Evolutionary conservation across 805 yeast species (phyloP).

Genomic region (Starmerella riodocensis): DNA sequence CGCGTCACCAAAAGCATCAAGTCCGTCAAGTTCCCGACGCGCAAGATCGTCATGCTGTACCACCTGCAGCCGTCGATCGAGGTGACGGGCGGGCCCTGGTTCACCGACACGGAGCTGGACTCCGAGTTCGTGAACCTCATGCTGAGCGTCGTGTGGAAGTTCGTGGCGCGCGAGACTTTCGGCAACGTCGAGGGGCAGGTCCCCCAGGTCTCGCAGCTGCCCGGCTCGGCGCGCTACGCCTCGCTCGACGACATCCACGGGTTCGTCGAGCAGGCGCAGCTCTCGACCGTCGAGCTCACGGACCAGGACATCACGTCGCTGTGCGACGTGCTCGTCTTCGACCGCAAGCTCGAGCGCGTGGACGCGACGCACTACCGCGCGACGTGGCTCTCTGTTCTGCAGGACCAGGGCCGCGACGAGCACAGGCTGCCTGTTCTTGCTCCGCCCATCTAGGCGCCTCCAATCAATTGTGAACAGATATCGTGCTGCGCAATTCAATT

Average conservation of each 20-base stretch:
- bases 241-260: conserved; percentile 60
- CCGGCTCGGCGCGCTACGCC: conserved; percentile 51
- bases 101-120: conserved; percentile 88
- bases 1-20: conserved; percentile 79
- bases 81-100: conserved; percentile 99
- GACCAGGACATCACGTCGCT: conserved; percentile 62
- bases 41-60: conserved; percentile 92
- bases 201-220: conserved; percentile 39
- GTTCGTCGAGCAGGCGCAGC: conserved; percentile 57
- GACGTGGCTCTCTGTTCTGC: conserved; percentile 49
- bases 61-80: conserved; percentile 87
- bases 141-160: conserved; percentile 77
- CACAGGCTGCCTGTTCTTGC: conserved; percentile 12
- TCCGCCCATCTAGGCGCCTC: conserved; percentile 4
- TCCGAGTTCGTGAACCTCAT: conserved; percentile 82
- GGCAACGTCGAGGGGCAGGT: conserved; percentile 39
- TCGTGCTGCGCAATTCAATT: no score
- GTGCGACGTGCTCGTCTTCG: conserved; percentile 78
- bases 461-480: no score
- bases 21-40: conserved; percentile 77
- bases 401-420: conserved; percentile 17
- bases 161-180: conserved; percentile 57
- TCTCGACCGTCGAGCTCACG: conserved; percentile 70
- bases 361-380: conserved; percentile 55
- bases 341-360: conserved; percentile 65